These are phyloP conservation scores for Linanthus parryae DNA, from an alignment of 148 eudicot species.

Conservation along the genomic window DNA sequence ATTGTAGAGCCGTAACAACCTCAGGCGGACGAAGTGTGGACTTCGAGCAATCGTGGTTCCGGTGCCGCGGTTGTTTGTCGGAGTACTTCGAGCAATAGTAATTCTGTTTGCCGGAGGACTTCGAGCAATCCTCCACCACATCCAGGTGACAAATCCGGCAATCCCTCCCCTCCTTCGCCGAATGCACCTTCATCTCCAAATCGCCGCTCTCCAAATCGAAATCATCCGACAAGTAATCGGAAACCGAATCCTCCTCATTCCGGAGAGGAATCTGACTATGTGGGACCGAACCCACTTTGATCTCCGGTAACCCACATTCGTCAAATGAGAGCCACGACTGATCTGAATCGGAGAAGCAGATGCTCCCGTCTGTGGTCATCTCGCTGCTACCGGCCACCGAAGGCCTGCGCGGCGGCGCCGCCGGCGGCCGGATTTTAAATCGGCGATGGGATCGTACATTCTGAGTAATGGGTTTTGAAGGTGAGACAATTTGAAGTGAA, in stretches of 20 bases:
- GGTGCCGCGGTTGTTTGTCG: too few species aligned
- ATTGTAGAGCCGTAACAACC: too few species aligned
- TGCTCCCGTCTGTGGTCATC: slow-evolving; percentile 12
- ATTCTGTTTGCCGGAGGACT: too few species aligned
- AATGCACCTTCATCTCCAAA: slow-evolving; percentile 11
- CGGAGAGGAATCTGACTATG: too few species aligned
- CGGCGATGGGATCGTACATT: too few species aligned
- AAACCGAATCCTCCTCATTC: background rate
- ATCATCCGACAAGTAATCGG: slow-evolving; percentile 10
- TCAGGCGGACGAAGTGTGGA: too few species aligned
- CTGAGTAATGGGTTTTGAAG: too few species aligned
- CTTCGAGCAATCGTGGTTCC: too few species aligned
- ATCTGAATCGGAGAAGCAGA: slow-evolving; percentile 11
- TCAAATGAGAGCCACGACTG: slow-evolving; percentile 8
- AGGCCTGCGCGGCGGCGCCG: slow-evolving; percentile 4
- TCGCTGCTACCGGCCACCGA: slow-evolving; percentile 7
- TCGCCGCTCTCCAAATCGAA: slow-evolving; percentile 26
- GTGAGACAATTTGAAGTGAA: too few species aligned
- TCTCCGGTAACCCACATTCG: slow-evolving; percentile 9
- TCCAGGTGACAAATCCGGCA: slow-evolving; percentile 36
- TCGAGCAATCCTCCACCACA: slow-evolving; percentile 11
- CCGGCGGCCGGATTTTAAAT: slow-evolving; percentile 5
- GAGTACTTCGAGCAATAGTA: too few species aligned
- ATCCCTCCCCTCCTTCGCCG: slow-evolving; percentile 16
- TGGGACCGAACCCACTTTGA: slow-evolving; percentile 10